These are phyloP conservation scores for Lagenidium sp. DNA, from an alignment of 352 stramenopile species.

Conservation along the genomic window DNA sequence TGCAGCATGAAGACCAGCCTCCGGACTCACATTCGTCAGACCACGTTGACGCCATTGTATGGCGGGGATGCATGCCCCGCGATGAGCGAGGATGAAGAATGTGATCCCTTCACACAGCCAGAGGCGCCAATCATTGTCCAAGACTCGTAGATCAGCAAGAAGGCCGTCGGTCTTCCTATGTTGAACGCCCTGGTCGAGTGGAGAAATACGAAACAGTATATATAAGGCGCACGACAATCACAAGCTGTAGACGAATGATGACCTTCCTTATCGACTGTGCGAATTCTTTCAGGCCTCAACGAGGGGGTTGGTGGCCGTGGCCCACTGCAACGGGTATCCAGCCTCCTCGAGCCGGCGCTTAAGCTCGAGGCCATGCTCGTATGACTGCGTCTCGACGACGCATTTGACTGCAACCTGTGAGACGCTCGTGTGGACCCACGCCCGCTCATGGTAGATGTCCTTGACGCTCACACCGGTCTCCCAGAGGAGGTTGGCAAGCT, in stretches of 20 bases:
- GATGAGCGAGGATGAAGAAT: constrained; percentile 16
- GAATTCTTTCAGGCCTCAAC: constrained; percentile 9
- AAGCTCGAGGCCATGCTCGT: constrained; percentile 87
- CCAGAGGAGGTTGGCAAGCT: constrained; percentile 86
- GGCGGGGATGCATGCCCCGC: constrained; percentile 18
- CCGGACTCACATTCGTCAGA: constrained; percentile 16
- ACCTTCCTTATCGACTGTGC: no score
- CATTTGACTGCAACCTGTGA: constrained; percentile 95
- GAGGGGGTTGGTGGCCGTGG: constrained; percentile 15
- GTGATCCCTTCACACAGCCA: no score
- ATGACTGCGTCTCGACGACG: constrained; percentile 93
- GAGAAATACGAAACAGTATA: background rate
- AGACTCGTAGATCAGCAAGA: no score
- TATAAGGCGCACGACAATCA: background rate
- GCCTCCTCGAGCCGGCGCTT: constrained; percentile 75
- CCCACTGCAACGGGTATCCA: constrained; percentile 88
- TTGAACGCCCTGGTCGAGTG: no score
- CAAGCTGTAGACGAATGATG: background rate
- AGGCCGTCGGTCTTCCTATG: no score
- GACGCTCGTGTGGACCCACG: constrained; percentile 93
- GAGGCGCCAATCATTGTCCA: no score
- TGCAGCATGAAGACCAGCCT: constrained; percentile 30
- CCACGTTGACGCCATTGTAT: constrained; percentile 24
- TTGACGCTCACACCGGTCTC: constrained; percentile 91
- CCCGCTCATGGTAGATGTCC: constrained; percentile 97